Evolutionary conservation across 1,284 basidiomycete genomes (phyloP).

Genomic region (Paramarasmius palmivorus): DNA sequence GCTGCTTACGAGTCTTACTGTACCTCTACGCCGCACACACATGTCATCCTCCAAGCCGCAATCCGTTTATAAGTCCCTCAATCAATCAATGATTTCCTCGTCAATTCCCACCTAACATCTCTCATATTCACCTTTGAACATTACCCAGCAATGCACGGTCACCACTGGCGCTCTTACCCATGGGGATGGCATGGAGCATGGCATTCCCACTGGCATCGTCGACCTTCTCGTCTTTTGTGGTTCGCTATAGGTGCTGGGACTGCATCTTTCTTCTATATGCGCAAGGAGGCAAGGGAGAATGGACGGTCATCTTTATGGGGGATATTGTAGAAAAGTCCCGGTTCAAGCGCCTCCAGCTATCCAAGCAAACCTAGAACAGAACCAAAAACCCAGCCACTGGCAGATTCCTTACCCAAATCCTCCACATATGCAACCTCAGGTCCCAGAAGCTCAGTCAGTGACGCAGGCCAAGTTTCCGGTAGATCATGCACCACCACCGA

Average conservation of each 20-base stretch:
- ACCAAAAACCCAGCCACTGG: neutral
- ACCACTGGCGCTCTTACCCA: too few relatives aligned
- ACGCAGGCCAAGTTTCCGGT: neutral
- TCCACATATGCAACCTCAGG: neutral
- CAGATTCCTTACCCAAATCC: neutral
- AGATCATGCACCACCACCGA: neutral
- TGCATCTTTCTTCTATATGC: slow-evolving; percentile 50
- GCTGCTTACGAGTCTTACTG: too few relatives aligned
- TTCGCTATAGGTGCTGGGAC: slow-evolving; percentile 60
- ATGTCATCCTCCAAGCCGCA: too few relatives aligned
- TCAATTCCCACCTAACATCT: too few relatives aligned
- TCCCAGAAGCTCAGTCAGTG: neutral
- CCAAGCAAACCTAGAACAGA: slow-evolving; percentile 2
- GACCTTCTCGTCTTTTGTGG: slow-evolving; percentile 64
- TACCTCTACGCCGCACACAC: too few relatives aligned
- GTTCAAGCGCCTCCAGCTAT: slow-evolving; percentile 21
- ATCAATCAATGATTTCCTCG: too few relatives aligned
- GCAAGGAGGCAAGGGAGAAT: slow-evolving; percentile 26
- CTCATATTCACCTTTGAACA: too few relatives aligned
- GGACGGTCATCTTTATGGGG: slow-evolving; percentile 21
- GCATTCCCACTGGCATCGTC: slow-evolving; percentile 29
- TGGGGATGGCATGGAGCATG: neutral
- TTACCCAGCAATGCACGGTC: too few relatives aligned
- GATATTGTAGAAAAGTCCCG: slow-evolving; percentile 32
- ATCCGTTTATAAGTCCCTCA: too few relatives aligned